phyloP scores from a whole-genome alignment of 192 early-diverging fungal species.

The Coemansia brasiliensis region DNA sequence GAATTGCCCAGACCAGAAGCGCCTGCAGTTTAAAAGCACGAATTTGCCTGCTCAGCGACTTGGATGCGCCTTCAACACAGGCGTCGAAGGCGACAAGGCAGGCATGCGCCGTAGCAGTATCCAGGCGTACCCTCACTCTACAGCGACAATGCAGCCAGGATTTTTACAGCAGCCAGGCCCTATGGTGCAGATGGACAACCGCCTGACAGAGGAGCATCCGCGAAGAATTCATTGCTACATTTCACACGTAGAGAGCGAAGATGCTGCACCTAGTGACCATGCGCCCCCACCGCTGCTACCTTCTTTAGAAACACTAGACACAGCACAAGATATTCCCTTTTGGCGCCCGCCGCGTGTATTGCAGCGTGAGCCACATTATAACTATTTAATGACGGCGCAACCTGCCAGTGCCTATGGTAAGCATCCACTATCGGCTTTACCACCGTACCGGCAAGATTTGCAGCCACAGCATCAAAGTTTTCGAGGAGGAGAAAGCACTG shows the following conservation, averaged over 20 bases:
- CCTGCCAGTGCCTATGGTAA: not conserved
- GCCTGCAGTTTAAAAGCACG: constrained; percentile 1
- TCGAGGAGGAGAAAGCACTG: no score
- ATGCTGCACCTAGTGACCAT: constrained; percentile 13
- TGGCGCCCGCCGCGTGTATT: constrained; percentile 55
- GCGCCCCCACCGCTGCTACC: constrained; percentile 37
- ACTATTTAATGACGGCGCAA: constrained; percentile 7
- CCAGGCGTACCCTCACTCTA: constrained; percentile 4
- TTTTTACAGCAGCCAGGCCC: constrained; percentile 16
- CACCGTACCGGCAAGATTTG: not conserved
- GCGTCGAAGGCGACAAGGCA: not conserved
- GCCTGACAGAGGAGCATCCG: constrained; percentile 33
- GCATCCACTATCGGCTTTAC: no score
- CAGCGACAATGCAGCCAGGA: constrained; percentile 11
- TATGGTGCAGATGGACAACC: constrained; percentile 31
- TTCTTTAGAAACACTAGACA: constrained; percentile 7
- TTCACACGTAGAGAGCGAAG: constrained; percentile 17
- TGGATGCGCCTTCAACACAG: not conserved
- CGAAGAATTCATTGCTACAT: constrained; percentile 48
- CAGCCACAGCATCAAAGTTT: not conserved
- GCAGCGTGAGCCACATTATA: constrained; percentile 52
- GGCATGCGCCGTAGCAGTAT: not conserved
- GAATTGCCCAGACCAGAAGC: constrained; percentile 1
- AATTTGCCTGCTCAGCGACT: not conserved
- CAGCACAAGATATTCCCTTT: constrained; percentile 37